Evolutionary conservation across 139 green algal genomes (phyloP), one percentile per base, ranked within the genome.

Genomic region (Trebouxia sp.): DNA sequence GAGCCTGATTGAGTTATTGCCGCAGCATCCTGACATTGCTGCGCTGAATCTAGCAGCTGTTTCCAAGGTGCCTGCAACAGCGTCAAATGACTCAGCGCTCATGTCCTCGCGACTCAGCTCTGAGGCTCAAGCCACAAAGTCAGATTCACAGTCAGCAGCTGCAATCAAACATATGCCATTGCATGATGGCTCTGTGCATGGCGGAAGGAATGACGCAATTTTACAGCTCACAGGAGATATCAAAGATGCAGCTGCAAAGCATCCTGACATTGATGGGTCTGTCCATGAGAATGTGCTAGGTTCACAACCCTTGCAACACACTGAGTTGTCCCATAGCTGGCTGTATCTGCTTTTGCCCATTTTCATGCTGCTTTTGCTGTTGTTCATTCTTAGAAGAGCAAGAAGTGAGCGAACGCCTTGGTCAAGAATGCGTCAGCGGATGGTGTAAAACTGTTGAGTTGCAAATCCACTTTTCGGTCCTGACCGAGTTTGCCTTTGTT

Each of bases 1-100:
- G 15, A 78, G 82, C 24, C 86, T 96, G 53, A 32, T 97, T 0
- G 85, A 89, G 75, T 86, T 92, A 50, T 74, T 95, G 72, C 92
- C 93, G 1, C 66, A 45, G 0, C 93, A 97, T 82, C 91, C 91
- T 1, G 87, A 69, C 38, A 77, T 85, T 32, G 45, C 65, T 41
- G 43, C 69, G 26, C 39, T 77, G 62, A 72, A 72, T 5, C 26
- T 72, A 3, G 35, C 37, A 41, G 32, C 32, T 14, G 32, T 43
- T 0, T 30, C 8, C 32, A 45, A 72, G 35, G 62, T 72, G 62
- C 1, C 32, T 4, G 62, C n/a, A 5, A 72, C 62, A 26, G 62
- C 32, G 5, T 72, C 62, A 45, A 72, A 72, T 35, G 5, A 72
- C 32, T 45, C 62, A 72, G 62, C 62, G 1, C 15, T 72, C 1